These are phyloP conservation scores for Sporobolomyces phaffii DNA, from an alignment of 768 basidiomycete species.

Conservation along the genomic window DNA sequence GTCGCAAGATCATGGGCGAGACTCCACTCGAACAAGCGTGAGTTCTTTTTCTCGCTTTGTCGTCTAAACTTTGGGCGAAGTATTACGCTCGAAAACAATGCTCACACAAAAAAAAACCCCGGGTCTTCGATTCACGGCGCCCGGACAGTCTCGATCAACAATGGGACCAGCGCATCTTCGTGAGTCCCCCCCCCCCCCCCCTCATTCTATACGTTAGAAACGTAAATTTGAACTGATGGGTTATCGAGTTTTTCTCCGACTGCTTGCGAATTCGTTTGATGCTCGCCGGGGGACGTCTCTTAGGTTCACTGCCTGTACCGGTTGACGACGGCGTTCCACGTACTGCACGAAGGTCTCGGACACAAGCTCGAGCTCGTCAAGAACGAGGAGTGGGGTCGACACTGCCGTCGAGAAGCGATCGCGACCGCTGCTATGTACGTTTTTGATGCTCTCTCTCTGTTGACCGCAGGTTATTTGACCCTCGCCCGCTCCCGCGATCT, in stretches of 20 bases:
- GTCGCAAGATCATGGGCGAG: conserved; percentile 32
- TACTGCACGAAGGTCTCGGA: conserved; percentile 14
- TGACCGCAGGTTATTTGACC: neutral
- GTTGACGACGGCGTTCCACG: conserved; percentile 27
- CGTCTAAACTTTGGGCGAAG: neutral
- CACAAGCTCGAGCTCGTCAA: conserved; percentile 18
- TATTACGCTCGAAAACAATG: no score
- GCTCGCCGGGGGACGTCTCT: neutral
- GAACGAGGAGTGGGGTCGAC: conserved; percentile 16
- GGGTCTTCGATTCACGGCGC: no score
- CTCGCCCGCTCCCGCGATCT: neutral
- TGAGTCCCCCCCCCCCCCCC: neutral
- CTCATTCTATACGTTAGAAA: no score
- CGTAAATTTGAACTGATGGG: no score
- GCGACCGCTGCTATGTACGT: neutral
- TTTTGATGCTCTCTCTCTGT: neutral
- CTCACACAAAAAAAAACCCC: no score
- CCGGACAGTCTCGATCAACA: conserved; percentile 27
- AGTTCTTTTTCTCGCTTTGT: neutral
- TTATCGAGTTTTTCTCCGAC: neutral
- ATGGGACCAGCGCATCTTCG: conserved; percentile 29
- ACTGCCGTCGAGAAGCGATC: conserved; percentile 6
- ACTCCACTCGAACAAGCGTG: conserved; percentile 27
- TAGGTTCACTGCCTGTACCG: conserved; percentile 20
- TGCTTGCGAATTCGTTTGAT: neutral